Evolutionary conservation across 106 monocot species (phyloP).

Genomic region (Xerophyta viscosa): DNA sequence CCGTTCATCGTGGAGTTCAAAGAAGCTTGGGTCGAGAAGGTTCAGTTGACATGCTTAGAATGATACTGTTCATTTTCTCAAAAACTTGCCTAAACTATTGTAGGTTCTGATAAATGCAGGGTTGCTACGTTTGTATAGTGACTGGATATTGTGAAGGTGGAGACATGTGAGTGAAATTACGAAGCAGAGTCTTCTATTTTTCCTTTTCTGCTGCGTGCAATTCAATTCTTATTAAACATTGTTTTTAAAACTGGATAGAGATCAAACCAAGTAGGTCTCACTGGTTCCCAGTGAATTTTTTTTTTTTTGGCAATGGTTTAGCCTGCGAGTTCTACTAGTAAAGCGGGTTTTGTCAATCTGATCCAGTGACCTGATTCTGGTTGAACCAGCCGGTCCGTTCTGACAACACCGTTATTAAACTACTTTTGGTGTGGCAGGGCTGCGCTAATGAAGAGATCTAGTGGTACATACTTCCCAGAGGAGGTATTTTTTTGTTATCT

Average conservation of each 20-base stretch:
- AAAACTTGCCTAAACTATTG: background rate
- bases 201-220: background rate
- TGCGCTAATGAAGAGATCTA: slow-evolving; percentile 76
- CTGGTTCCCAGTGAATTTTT: too few species aligned
- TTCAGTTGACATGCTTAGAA: slow-evolving; percentile 11
- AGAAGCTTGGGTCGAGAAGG: slow-evolving; percentile 99
- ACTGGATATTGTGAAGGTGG: slow-evolving; percentile 99
- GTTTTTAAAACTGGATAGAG: too few species aligned
- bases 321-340: too few species aligned
- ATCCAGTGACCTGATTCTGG: too few species aligned
- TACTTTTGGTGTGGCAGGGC: slow-evolving; percentile 38
- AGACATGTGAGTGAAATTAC: slow-evolving; percentile 67
- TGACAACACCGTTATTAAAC: too few species aligned
- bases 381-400: too few species aligned
- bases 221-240: too few species aligned
- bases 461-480: slow-evolving; percentile 75
- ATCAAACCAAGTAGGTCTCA: too few species aligned
- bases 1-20: slow-evolving; percentile 96
- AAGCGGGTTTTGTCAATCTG: too few species aligned
- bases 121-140: slow-evolving; percentile 96
- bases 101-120: slow-evolving; percentile 30
- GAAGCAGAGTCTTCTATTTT: background rate
- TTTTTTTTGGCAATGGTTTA: too few species aligned
- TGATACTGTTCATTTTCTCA: too few species aligned
- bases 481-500: slow-evolving; percentile 38